These are phyloP conservation scores for Neckera pumila DNA, from an alignment of 225 moss, liverwort and hornwort species.

Conservation along the genomic window DNA sequence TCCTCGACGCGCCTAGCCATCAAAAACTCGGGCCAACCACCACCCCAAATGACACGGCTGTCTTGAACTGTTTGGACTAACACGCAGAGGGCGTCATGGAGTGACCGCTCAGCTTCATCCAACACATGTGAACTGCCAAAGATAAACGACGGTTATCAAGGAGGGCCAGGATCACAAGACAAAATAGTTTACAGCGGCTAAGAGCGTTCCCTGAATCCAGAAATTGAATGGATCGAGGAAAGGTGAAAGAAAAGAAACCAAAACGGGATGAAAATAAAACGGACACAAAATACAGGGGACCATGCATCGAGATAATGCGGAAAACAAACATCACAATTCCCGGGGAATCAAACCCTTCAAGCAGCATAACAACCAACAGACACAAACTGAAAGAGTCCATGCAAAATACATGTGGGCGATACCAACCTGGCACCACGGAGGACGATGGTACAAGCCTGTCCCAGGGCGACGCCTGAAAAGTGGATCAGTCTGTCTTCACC, in stretches of 20 bases:
- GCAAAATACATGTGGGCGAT: background rate
- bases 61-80: slow-evolving; percentile 85
- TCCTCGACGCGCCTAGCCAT: slow-evolving; percentile 95
- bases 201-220: background rate
- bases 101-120: slow-evolving; percentile 95
- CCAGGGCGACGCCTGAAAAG: slow-evolving; percentile 92
- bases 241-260: background rate
- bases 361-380: background rate
- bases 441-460: slow-evolving; percentile 94
- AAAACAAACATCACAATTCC: background rate
- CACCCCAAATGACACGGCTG: slow-evolving; percentile 96
- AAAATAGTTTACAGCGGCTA: no score
- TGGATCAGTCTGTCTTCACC: slow-evolving; percentile 94
- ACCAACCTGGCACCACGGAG: slow-evolving; percentile 91
- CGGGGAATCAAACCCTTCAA: background rate
- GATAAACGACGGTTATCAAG: background rate
- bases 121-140: slow-evolving; percentile 69
- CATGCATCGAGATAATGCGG: background rate
- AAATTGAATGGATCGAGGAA: background rate
- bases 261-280: background rate
- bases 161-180: background rate
- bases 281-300: background rate
- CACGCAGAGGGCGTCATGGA: slow-evolving; percentile 94
- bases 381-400: background rate
- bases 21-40: slow-evolving; percentile 96